Percentiles rank a stretch among this genome's conserved stretches.
These are phyloP conservation scores for Chalciporus sp. DNA, from an alignment of 1,284 basidiomycete genomes.

Conservation along the genomic window DNA sequence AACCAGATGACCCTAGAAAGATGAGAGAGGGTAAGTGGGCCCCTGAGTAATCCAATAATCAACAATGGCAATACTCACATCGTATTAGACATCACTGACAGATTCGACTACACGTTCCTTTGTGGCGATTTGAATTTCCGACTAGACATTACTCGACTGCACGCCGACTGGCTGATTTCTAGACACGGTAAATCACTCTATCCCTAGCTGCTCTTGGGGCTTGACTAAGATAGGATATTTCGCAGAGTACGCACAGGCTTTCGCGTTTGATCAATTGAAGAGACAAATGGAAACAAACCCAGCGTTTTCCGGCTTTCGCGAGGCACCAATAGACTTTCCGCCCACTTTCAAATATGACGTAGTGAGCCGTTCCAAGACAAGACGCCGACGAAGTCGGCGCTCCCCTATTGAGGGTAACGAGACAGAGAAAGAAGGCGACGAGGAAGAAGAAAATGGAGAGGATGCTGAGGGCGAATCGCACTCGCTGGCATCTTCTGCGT, in stretches of 20 bases:
- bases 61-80: neutral
- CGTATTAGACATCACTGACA: conserved; percentile 70
- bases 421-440: conserved; percentile 36
- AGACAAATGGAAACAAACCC: conserved; percentile 64
- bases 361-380: conserved; percentile 51
- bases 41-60: neutral
- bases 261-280: conserved; percentile 80
- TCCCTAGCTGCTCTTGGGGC: neutral
- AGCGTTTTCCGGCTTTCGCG: conserved; percentile 71
- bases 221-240: neutral
- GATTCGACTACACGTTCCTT: conserved; percentile 82
- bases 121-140: conserved; percentile 84
- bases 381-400: conserved; percentile 39
- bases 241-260: conserved; percentile 68
- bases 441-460: conserved; percentile 42
- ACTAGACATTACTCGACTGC: conserved; percentile 69
- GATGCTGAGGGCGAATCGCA: conserved; percentile 49
- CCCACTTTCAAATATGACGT: conserved; percentile 89
- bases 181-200: conserved; percentile 45
- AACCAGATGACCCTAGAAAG: conserved; percentile 60
- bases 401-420: conserved; percentile 34
- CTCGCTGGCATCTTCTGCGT: conserved; percentile 55
- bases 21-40: conserved; percentile 61
- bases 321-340: conserved; percentile 72
- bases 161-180: conserved; percentile 73